Conservation (phyloP, 306 rosid genomes). For the Senna tora region DNA sequence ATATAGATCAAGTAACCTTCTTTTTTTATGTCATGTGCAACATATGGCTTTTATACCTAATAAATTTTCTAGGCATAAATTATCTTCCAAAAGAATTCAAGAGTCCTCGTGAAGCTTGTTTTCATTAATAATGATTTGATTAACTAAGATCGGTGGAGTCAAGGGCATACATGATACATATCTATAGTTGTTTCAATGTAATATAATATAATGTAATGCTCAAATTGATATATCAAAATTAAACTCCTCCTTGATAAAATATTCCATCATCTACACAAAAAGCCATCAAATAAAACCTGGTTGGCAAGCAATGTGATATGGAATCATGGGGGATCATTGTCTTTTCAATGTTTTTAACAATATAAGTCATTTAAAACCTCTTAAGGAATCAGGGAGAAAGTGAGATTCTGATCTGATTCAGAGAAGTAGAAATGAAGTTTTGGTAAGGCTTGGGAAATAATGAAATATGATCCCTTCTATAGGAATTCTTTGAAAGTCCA, state of each 20-base stretch:
- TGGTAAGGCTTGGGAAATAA: conserved; percentile 33
- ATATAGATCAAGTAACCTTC: conserved; percentile 36
- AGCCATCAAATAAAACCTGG: conserved; percentile 25
- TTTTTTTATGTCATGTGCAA: conserved; percentile 13
- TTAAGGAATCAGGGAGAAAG: conserved; percentile 19
- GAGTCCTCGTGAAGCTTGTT: conserved; percentile 20
- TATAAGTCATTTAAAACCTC: conserved; percentile 27
- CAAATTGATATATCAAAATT: conserved; percentile 21
- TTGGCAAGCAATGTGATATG: conserved; percentile 44
- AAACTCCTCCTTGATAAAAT: conserved; percentile 33
- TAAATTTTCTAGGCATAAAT: neutral
- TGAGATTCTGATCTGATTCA: conserved; percentile 58
- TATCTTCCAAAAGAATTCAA: neutral
- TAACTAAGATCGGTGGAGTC: neutral
- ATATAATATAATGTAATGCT: conserved; percentile 27
- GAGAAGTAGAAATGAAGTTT: conserved; percentile 38
- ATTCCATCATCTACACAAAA: conserved; percentile 44
- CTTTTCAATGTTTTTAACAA: conserved; percentile 40
- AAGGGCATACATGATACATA: too few species aligned
- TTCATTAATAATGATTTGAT: conserved; percentile 12
- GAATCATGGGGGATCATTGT: conserved; percentile 33
- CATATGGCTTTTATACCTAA: conserved; percentile 17
- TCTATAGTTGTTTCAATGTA: conserved; percentile 31
- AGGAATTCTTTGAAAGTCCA: conserved; percentile 63
- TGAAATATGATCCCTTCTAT: conserved; percentile 53